These are phyloP conservation scores for Emmonsia crescens DNA, from an alignment of 2,329 filamentous ascomycete genomes.

Conservation along the genomic window DNA sequence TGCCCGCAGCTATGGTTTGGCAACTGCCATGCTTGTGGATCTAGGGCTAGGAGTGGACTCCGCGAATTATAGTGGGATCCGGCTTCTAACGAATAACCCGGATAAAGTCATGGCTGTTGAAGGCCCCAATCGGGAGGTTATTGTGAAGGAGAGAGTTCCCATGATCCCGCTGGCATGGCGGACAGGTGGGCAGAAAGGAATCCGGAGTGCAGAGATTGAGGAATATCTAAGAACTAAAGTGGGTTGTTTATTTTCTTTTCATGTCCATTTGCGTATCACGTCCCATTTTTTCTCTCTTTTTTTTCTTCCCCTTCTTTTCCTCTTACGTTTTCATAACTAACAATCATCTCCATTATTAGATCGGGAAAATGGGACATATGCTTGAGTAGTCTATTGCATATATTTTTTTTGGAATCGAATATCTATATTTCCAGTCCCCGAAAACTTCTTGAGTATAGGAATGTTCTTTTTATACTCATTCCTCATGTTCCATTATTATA, in stretches of 20 bases:
- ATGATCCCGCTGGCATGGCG: slow-evolving; percentile 96
- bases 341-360: slow-evolving; percentile 39
- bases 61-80: slow-evolving; percentile 40
- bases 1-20: slow-evolving; percentile 88
- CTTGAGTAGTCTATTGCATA: slow-evolving; percentile 24
- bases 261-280: background rate
- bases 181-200: slow-evolving; percentile 62
- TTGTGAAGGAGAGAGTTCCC: slow-evolving; percentile 78
- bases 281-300: slow-evolving; percentile 8
- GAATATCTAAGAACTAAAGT: slow-evolving; percentile 94
- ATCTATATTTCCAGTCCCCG: background rate
- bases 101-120: slow-evolving; percentile 94
- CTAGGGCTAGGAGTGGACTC: slow-evolving; percentile 58
- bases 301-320: background rate
- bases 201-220: slow-evolving; percentile 79
- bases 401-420: background rate
- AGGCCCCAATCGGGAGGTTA: slow-evolving; percentile 75
- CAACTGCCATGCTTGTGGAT: slow-evolving; percentile 86
- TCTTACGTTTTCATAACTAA: slow-evolving; percentile 1
- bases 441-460: background rate
- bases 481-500: background rate
- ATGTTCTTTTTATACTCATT: background rate
- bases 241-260: slow-evolving; percentile 19
- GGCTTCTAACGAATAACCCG: slow-evolving; percentile 89
- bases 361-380: slow-evolving; percentile 83